Percentiles rank a stretch among this genome's conserved stretches.
Evolutionary conservation across 371 early-diverging fungal genomes (phyloP).

Genomic region (Mortierella polycephala): DNA sequence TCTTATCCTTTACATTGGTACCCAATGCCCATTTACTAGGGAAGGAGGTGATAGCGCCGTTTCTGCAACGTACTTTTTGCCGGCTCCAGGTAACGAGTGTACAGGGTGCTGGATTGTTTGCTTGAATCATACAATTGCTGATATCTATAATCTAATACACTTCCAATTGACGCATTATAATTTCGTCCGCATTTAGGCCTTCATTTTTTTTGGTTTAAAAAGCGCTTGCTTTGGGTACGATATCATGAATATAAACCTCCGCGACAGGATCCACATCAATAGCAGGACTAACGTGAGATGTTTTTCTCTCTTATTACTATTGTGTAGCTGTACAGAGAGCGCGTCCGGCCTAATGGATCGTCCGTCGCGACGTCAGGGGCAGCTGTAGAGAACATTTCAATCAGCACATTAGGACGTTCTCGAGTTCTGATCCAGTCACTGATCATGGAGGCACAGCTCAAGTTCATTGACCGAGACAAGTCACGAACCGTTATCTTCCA

Average conservation of each 20-base stretch:
- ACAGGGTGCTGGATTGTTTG: background rate
- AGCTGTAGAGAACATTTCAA: constrained; percentile 64
- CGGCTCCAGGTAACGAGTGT: constrained; percentile 63
- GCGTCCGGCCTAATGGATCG: constrained; percentile 49
- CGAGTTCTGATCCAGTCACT: constrained; percentile 62
- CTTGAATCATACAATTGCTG: too few species aligned
- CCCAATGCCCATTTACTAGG: constrained; percentile 8
- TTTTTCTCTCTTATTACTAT: too few species aligned
- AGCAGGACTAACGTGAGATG: background rate
- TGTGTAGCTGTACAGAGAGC: constrained; percentile 55
- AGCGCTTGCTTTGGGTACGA: constrained; percentile 66
- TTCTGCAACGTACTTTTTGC: constrained; percentile 69
- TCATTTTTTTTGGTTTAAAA: constrained; percentile 69
- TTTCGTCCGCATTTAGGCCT: constrained; percentile 47
- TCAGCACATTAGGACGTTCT: constrained; percentile 70
- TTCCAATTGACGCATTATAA: too few species aligned
- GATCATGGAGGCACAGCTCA: constrained; percentile 64
- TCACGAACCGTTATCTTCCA: constrained; percentile 74
- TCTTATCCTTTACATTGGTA: background rate
- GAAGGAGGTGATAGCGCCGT: constrained; percentile 61
- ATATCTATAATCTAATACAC: too few species aligned
- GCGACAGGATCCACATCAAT: too few species aligned
- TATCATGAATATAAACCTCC: background rate
- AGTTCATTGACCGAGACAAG: constrained; percentile 68
- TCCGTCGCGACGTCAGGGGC: constrained; percentile 55